Percentiles rank a stretch among this genome's conserved stretches.
phyloP scores from a whole-genome alignment of 768 basidiomycete genomes.

The Tephrocybe rancida region DNA sequence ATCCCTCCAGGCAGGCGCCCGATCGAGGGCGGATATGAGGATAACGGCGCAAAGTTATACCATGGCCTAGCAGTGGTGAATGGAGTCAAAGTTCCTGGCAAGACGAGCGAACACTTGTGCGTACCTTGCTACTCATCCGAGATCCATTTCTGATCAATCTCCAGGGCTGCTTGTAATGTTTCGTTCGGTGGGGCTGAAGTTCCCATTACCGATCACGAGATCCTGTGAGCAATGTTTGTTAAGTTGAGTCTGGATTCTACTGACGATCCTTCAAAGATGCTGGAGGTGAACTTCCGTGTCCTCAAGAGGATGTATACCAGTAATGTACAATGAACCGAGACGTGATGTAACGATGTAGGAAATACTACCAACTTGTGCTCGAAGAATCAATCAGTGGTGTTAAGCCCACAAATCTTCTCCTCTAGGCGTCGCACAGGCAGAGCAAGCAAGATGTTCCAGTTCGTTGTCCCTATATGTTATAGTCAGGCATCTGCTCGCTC shows the following conservation, averaged over 20 bases:
- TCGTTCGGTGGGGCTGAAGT: constrained; percentile 49
- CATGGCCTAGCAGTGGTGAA: constrained; percentile 61
- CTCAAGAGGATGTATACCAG: constrained; percentile 1
- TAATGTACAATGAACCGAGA: constrained; percentile 9
- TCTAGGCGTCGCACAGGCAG: constrained; percentile 58
- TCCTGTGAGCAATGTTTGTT: constrained; percentile 41
- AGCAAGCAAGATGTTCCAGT: constrained; percentile 56
- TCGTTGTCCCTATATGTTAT: constrained; percentile 47
- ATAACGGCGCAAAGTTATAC: constrained; percentile 63
- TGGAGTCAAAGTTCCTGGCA: constrained; percentile 68
- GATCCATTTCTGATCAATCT: constrained; percentile 7
- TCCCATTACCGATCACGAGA: constrained; percentile 43
- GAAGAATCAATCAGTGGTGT: not conserved
- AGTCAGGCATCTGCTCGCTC: not conserved
- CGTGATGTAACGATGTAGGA: not conserved
- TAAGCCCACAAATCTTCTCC: constrained; percentile 31
- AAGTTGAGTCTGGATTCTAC: not conserved
- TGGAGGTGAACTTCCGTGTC: constrained; percentile 29
- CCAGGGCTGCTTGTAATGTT: constrained; percentile 44
- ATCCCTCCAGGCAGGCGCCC: constrained; percentile 60
- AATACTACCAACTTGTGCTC: not conserved
- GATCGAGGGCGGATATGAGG: constrained; percentile 78
- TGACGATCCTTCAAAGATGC: constrained; percentile 28
- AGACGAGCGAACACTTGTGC: constrained; percentile 72
- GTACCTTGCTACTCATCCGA: constrained; percentile 18